Base-by-base conservation (phyloP, 441 rosid genomes). In the Syzygium syzygioides region DNA sequence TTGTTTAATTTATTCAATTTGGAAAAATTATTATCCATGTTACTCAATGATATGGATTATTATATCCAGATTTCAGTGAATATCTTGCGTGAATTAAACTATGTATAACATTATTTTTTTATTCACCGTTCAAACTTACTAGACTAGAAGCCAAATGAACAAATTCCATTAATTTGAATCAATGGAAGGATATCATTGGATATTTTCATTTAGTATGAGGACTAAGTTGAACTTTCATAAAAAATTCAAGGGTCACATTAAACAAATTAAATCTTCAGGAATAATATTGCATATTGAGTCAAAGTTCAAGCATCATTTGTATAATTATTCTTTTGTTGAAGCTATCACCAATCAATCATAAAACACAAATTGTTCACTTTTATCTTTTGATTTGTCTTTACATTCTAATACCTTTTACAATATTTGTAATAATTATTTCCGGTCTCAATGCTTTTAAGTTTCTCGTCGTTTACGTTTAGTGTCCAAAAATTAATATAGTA, bases 211-310 rank as follows among this genome's bases (percentile, higher is more conserved):
- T 64, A 15, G 20, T 64, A 0, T 64, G 11, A 20, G 1, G 37
- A 64, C 37, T 18, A 55, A 0, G 30, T 30, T 64, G 37, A 30
- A 15, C 37, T 13, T 64, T n/a, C 7, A 64, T 1, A 1, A 64
- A n/a, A 64, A 30, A 1, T 15, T 64, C 6, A 30, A 7, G 1
- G 0, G 7, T 4, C 5, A 30, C 2, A 64, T 64, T 7, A 1
- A 64, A 64, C 1, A 15, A 64, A 64, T 15, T 64, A 64, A 64
- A 64, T 3, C 0, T 64, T 30, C 3, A 9, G 1, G 11, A 0
- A 30, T 0, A 0, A 15, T 37, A 30, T 64, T 3, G 9, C 0
- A 64, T 0, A 18, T 64, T 64, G 37, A 3, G 20, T 30, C 11
- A 64, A 64, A 64, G 11, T 64, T 64, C 20, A n/a, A 14, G 0